These are phyloP conservation scores for Plasmodium gaboni DNA, from an alignment of 169 alveolate species.

Conservation along the genomic window DNA sequence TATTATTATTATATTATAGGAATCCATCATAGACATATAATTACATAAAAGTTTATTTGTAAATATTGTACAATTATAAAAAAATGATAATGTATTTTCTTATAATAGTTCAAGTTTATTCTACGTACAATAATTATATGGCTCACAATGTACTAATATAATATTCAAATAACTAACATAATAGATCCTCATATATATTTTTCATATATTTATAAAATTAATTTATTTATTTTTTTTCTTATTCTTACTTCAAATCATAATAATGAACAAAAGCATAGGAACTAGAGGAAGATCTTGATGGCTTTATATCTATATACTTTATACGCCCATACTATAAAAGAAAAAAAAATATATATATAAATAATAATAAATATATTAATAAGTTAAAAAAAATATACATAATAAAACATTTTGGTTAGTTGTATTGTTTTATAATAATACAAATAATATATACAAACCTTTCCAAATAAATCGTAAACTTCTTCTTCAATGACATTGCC, in stretches of 20 bases:
- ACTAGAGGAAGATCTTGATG: slow-evolving; percentile 76
- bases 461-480: slow-evolving; percentile 79
- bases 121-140: slow-evolving; percentile 9
- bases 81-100: not conserved
- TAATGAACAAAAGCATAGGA: slow-evolving; percentile 86
- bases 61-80: slow-evolving; percentile 1
- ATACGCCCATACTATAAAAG: slow-evolving; percentile 83
- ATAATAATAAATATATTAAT: not conserved
- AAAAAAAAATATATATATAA: slow-evolving; percentile 8
- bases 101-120: slow-evolving; percentile 27
- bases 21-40: slow-evolving; percentile 5
- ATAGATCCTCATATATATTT: slow-evolving; percentile 12
- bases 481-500: slow-evolving; percentile 81
- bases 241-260: slow-evolving; percentile 74
- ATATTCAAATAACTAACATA: slow-evolving; percentile 16
- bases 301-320: slow-evolving; percentile 84
- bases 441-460: slow-evolving; percentile 52
- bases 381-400: slow-evolving; percentile 3
- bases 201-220: slow-evolving; percentile 16
- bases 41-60: too few relatives aligned
- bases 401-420: slow-evolving; percentile 14
- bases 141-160: slow-evolving; percentile 9
- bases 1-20: slow-evolving; percentile 23
- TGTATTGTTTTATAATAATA: not conserved
- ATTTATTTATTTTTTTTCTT: slow-evolving; percentile 13